phyloP scores from a whole-genome alignment of 2,329 filamentous ascomycete genomes.

The Venturiaceae sp. region DNA sequence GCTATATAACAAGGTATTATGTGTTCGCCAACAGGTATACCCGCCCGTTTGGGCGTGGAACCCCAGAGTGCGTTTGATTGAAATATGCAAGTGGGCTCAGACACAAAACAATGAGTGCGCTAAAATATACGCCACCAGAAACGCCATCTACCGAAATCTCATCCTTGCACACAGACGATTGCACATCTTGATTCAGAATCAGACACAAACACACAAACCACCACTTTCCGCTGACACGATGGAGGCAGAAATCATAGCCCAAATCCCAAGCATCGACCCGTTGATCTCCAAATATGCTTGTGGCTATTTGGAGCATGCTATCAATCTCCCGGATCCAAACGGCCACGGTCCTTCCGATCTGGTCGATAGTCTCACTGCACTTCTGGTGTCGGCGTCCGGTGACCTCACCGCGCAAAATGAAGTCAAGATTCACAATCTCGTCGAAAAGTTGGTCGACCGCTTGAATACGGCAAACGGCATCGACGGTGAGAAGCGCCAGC shows the following conservation, averaged over 20 bases:
- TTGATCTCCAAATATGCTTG: constrained; percentile 87
- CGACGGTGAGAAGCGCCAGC: constrained; percentile 56
- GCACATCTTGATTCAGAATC: background rate
- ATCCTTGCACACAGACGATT: no score
- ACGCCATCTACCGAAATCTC: no score
- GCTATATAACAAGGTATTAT: background rate
- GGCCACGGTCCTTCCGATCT: constrained; percentile 62
- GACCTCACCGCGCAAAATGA: constrained; percentile 63
- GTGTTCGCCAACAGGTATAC: background rate
- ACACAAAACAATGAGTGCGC: no score
- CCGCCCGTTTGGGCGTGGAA: no score
- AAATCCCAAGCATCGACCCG: constrained; percentile 80
- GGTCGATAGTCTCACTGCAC: constrained; percentile 71
- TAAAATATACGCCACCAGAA: no score
- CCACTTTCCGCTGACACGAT: constrained; percentile 37
- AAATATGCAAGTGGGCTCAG: no score
- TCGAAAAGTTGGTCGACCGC: constrained; percentile 80
- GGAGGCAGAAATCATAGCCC: constrained; percentile 79
- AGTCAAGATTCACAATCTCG: constrained; percentile 69
- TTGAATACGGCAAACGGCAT: constrained; percentile 64
- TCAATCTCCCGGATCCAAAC: constrained; percentile 50
- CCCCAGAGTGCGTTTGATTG: background rate
- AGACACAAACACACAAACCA: background rate
- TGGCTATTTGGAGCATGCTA: constrained; percentile 86
- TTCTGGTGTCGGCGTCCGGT: constrained; percentile 89